Base-by-base conservation (phyloP, 1,284 basidiomycete genomes). In the Cutaneotrichosporon dermatis region DNA sequence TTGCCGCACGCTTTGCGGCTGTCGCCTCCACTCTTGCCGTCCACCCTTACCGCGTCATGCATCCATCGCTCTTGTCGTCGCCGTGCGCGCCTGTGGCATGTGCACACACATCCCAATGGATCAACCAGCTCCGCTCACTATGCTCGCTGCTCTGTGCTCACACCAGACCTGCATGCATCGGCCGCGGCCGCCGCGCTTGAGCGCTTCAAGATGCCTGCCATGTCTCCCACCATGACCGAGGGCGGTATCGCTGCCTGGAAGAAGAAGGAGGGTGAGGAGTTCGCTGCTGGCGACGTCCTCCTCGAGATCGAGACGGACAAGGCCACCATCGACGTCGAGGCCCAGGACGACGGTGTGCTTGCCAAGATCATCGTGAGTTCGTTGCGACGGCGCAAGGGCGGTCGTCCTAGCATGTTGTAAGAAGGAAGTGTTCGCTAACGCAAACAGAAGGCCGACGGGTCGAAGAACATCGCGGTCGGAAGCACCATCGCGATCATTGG, bases 201-300 rank as follows among this genome's bases (percentile, higher is more conserved):
- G 68, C 91, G 88, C 79, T 96, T 99, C 82, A 83, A 88, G 68
- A 97, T 99, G 94, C 95, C 95, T 60, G 95, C 93, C 70, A 99
- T 99, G 96, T 96, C 92, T 67, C 95, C 95, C 53, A 99, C 95
- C 64, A 99, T 99, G 95, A 94, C 92, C 10, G 95, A 98, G 82
- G 96, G 96, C 68, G 96, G 95, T 68, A 96, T 99, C 76, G 90
- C 95, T 53, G 83, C 83, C 48, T 99, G 96, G 96, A 98, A 97
- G 84, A 90, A 92, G 82, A 88, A 90, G 79, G 92, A 96, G 79
- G 96, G 96, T 61, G 93, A 98, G 70, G 63, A 86, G 6, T 99
- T 93, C 78, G 70, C 87, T 8, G 85, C 88, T 6, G 94, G 95
- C 46, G 95, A 99, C 70, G 94, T 99, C 63, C 66, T 84, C 44